A percentile compares a stretch with the other conserved stretches of the same genome.
phyloP scores from a whole-genome alignment of 2,329 filamentous ascomycete species.

The Celoporthe dispersa region DNA sequence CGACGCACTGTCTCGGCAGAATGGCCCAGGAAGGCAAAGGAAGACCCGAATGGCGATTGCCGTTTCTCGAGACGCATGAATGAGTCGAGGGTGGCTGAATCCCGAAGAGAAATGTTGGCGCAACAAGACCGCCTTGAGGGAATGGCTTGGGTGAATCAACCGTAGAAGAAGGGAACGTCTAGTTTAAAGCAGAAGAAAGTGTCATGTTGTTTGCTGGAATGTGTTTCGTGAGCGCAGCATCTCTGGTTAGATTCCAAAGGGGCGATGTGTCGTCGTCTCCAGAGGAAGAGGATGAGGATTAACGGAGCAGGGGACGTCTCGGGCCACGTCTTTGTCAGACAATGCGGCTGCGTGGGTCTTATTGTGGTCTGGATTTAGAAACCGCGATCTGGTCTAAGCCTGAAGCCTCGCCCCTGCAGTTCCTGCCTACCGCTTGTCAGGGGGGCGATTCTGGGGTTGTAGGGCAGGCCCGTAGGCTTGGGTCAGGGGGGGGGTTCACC shows the following conservation, averaged over 20 bases:
- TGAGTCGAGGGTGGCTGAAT: neutral
- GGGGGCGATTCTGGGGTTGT: neutral
- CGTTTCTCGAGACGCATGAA: neutral
- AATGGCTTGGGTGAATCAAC: neutral
- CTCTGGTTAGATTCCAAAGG: neutral
- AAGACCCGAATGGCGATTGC: neutral
- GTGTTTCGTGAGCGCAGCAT: neutral
- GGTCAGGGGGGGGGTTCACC: neutral
- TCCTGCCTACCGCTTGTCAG: neutral
- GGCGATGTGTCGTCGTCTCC: conserved; percentile 4
- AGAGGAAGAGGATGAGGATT: neutral
- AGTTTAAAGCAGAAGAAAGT: neutral
- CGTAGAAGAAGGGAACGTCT: neutral
- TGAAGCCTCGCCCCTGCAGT: neutral
- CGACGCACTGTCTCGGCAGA: neutral
- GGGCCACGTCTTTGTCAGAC: conserved; percentile 18
- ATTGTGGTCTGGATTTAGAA: conserved; percentile 15
- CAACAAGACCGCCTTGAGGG: neutral
- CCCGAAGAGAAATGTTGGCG: neutral
- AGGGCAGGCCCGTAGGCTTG: conserved; percentile 5
- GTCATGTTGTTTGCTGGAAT: neutral
- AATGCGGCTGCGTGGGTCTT: conserved; percentile 6
- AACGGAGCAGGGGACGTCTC: neutral
- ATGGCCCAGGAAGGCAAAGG: neutral
- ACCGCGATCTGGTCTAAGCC: neutral